Base-by-base conservation (phyloP, 768 basidiomycete species). In the Gymnopilus junonius region DNA sequence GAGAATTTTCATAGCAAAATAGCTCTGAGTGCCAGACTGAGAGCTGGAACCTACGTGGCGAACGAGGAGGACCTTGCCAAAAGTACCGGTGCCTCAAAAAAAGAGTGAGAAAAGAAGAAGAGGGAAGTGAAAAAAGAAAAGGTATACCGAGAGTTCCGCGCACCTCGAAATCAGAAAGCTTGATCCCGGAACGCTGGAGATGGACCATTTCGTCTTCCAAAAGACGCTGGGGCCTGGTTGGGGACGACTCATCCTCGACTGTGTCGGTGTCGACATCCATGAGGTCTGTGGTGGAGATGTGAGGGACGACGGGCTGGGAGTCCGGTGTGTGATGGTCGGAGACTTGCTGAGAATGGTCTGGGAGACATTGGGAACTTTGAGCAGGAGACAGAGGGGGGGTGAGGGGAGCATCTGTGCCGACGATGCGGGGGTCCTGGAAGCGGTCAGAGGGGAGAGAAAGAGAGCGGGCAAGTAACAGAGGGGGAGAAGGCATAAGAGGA, bases 31-130 rank as follows among this genome's bases (percentile, higher is more conserved):
- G 65, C 80, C 81, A 21, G 83, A 75, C 4, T 79, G 78, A 3
- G 79, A 73, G 21, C 81, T 74, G 1, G 84, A 79, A 48, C 79
- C 78, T 31, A 87, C 82, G 66, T 93, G 87, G 59, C 93, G 90
- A 39, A 97, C 96, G 2, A 99, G 85, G 39, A 98, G 81, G 15
- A 99, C 97, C 61, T 93, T 87, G 51, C 88, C 97, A 77, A 99
- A 99, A 0, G 97, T 99, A 2, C 97, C 97, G 1, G 97, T 97
- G 27, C 97, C 97, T 94, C 63, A 31, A 57, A 31, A 57, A 27
- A 54, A 11, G 43, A 42, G 27, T 35, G 46, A 51, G 43, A 63
- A 23, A 53, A 64, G 48, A 37, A 57, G 58, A 31, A 39, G 59
- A 20, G 50, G 32, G 63, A 31, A 23, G 61, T 65, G 64, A 34